Conservation (phyloP, 768 basidiomycete genomes). For the Dentipellis sp. region DNA sequence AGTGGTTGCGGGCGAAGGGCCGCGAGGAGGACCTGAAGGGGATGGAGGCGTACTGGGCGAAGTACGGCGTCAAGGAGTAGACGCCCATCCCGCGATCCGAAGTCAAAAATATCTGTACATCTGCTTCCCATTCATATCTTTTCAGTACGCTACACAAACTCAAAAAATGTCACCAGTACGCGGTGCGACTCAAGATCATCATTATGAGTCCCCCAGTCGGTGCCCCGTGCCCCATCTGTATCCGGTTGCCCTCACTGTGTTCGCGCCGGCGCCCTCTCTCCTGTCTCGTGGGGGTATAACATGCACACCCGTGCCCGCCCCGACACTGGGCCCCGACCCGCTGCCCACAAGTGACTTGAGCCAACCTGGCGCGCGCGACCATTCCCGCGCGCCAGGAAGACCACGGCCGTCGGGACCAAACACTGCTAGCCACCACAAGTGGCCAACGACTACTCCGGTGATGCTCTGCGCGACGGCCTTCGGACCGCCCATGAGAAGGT, state of each 20-base stretch:
- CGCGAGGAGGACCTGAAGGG: slow-evolving; percentile 49
- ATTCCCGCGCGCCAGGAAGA: slow-evolving; percentile 45
- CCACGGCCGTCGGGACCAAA: slow-evolving; percentile 47
- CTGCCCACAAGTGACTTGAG: slow-evolving; percentile 16
- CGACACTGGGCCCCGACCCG: slow-evolving; percentile 25
- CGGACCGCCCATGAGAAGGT: slow-evolving; percentile 57
- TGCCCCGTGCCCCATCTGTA: slow-evolving; percentile 48
- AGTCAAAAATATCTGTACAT: background rate
- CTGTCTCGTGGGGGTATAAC: slow-evolving; percentile 43
- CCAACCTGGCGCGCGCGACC: slow-evolving; percentile 21
- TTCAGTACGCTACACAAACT: too few relatives aligned
- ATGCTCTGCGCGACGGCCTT: slow-evolving; percentile 43
- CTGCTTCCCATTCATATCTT: background rate
- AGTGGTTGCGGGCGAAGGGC: slow-evolving; percentile 69
- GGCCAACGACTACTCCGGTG: slow-evolving; percentile 69
- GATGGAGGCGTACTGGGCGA: slow-evolving; percentile 72
- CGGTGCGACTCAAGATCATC: background rate
- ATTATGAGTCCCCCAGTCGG: slow-evolving; percentile 29
- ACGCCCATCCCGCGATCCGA: background rate
- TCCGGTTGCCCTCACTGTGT: slow-evolving; percentile 15
- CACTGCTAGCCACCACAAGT: slow-evolving; percentile 74
- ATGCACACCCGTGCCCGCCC: slow-evolving; percentile 40
- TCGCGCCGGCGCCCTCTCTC: slow-evolving; percentile 13
- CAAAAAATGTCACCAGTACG: too few relatives aligned
- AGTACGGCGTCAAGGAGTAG: slow-evolving; percentile 54